phyloP scores from a whole-genome alignment of 2,329 filamentous ascomycete species.

The Emydomyces testavorans region DNA sequence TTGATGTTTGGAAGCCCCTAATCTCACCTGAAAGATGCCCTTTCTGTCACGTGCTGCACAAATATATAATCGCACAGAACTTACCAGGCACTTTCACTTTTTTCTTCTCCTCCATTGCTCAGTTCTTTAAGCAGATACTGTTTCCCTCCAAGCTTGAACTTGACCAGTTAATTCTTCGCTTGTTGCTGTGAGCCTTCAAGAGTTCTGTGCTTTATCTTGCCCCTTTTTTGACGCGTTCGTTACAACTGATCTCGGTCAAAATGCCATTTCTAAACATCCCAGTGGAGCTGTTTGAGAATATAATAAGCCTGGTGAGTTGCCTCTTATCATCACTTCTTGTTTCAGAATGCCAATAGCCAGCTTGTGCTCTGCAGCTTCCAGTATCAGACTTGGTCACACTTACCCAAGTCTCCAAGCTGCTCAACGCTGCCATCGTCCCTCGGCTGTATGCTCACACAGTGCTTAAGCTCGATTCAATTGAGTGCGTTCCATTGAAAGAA shows the following conservation, averaged over 20 bases:
- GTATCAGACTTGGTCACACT: background rate
- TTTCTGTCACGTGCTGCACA: background rate
- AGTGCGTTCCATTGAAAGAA: background rate
- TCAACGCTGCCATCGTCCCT: background rate
- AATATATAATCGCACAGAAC: background rate
- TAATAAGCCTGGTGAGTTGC: background rate
- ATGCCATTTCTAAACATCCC: background rate
- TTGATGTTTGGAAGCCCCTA: background rate
- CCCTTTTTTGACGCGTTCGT: background rate
- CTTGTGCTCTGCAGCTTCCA: background rate
- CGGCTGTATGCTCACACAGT: background rate
- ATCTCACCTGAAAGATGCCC: background rate
- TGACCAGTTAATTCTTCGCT: background rate
- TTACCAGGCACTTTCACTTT: background rate
- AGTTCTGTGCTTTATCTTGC: background rate
- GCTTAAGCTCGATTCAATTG: background rate
- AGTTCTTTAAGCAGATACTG: background rate
- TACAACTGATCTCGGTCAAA: background rate
- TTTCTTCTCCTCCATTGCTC: background rate
- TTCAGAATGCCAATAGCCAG: background rate
- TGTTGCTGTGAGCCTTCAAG: background rate
- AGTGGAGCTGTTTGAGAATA: background rate
- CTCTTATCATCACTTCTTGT: background rate
- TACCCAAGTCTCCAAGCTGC: background rate
- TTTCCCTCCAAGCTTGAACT: background rate